Conservation (phyloP, 176 grass and related monocot genomes). For the Oryza brachyantha region DNA sequence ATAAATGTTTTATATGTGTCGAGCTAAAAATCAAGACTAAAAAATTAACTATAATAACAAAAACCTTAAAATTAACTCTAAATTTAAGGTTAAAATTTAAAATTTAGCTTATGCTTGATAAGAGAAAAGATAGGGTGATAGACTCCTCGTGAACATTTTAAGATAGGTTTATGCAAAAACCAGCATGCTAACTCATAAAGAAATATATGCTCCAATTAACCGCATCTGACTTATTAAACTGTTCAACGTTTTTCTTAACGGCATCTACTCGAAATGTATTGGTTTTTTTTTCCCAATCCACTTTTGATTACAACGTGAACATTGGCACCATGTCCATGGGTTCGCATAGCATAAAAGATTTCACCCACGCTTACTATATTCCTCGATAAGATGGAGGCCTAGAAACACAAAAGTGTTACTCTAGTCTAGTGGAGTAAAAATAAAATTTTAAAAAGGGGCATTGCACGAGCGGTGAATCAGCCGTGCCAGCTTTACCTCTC, state of each 20-base stretch:
- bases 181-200: background rate
- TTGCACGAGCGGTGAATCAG: slow-evolving; percentile 53
- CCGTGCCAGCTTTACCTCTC: slow-evolving; percentile 36
- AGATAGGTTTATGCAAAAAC: background rate
- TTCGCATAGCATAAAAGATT: background rate
- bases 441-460: background rate
- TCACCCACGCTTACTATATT: background rate
- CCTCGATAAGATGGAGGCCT: background rate
- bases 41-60: too few species aligned
- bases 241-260: background rate
- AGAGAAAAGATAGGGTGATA: too few species aligned
- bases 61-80: too few species aligned
- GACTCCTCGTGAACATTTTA: background rate
- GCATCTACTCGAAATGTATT: background rate
- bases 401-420: too few species aligned
- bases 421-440: background rate
- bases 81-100: too few species aligned
- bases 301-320: background rate
- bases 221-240: background rate
- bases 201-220: background rate
- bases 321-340: background rate
- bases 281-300: too few species aligned
- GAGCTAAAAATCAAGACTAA: too few species aligned
- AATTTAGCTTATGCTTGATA: too few species aligned
- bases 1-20: too few species aligned